These are phyloP conservation scores for Podaxis sp. DNA, from an alignment of 768 basidiomycete genomes.

Conservation along the genomic window DNA sequence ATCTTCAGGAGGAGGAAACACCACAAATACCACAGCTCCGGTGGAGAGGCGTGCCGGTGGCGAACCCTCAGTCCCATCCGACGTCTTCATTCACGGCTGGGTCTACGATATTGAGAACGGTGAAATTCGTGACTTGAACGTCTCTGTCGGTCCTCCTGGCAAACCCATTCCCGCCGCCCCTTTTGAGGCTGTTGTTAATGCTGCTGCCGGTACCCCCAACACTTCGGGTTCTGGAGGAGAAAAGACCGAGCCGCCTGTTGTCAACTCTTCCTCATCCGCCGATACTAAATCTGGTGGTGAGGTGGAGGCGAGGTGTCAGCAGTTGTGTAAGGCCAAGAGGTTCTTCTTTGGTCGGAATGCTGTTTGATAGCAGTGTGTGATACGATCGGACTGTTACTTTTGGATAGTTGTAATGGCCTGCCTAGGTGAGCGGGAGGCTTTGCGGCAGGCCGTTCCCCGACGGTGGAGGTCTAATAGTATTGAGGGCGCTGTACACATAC, in stretches of 20 bases:
- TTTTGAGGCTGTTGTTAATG: constrained; percentile 18
- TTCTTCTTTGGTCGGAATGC: background rate
- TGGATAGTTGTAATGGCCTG: background rate
- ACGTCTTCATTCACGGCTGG: constrained; percentile 49
- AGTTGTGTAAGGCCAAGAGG: constrained; percentile 10
- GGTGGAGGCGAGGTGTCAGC: constrained; percentile 2
- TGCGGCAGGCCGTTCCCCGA: too few species aligned
- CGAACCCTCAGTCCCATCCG: constrained; percentile 10
- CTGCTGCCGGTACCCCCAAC: background rate
- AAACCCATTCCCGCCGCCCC: constrained; percentile 22
- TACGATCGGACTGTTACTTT: background rate
- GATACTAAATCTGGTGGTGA: too few species aligned
- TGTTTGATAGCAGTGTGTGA: background rate
- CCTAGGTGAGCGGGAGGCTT: too few species aligned
- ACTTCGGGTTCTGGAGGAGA: background rate
- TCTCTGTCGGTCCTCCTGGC: constrained; percentile 32
- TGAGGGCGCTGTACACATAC: too few species aligned
- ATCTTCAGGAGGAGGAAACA: background rate
- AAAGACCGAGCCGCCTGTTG: background rate
- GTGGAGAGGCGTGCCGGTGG: constrained; percentile 8
- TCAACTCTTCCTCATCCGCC: background rate
- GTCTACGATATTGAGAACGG: constrained; percentile 52
- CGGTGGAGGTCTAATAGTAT: too few species aligned
- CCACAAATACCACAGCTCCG: background rate
- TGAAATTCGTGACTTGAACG: constrained; percentile 37